A percentile compares a stretch with the other conserved stretches of the same genome.
These are phyloP conservation scores for Syzygium jambos DNA, from an alignment of 345 rosid species.

Conservation along the genomic window DNA sequence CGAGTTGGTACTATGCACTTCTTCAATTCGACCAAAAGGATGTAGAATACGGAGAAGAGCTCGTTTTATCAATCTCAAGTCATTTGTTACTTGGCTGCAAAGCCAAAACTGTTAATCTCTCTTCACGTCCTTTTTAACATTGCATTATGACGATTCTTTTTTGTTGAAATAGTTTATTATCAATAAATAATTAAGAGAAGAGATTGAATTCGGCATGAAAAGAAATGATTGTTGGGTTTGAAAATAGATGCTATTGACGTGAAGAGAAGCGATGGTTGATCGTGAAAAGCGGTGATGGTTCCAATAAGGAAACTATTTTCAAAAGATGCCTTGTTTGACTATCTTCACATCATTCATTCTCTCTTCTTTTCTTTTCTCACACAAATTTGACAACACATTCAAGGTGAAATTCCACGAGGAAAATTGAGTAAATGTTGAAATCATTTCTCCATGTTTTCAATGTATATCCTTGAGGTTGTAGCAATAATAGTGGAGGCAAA, in stretches of 20 bases:
- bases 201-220: background rate
- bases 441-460: background rate
- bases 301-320: background rate
- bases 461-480: background rate
- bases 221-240: background rate
- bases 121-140: background rate
- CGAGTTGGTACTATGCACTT: background rate
- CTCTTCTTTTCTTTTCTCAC: background rate
- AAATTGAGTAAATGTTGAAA: background rate
- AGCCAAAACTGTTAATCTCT: background rate
- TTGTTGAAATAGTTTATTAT: background rate
- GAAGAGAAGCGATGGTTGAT: background rate
- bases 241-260: background rate
- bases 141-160: background rate
- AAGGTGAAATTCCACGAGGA: background rate
- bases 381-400: background rate
- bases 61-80: background rate
- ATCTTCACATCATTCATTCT: background rate
- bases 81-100: background rate
- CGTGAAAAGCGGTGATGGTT: background rate
- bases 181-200: background rate
- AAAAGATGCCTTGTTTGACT: background rate
- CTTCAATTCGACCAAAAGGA: background rate
- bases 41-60: background rate
- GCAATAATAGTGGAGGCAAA: no score